These are phyloP conservation scores for Platismatia glauca DNA, from an alignment of 495 filamentous ascomycete species.

Conservation along the genomic window DNA sequence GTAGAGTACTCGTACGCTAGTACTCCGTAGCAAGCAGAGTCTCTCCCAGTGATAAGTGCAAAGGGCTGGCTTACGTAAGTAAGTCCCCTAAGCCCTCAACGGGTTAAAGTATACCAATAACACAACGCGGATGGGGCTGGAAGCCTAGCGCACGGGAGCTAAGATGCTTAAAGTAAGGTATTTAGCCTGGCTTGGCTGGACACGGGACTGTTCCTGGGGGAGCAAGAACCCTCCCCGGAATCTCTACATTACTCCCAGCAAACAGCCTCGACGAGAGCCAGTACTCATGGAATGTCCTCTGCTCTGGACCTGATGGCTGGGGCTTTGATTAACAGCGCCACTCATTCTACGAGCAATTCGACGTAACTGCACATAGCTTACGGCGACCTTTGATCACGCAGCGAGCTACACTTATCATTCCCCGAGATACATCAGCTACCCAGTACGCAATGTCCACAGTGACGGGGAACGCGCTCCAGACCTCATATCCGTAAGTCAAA, in stretches of 20 bases:
- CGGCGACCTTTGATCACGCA: not conserved
- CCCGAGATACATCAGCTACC: not conserved
- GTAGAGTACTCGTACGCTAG: no score
- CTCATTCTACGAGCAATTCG: not conserved
- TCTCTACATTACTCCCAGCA: not conserved
- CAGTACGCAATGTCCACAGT: conserved; percentile 59
- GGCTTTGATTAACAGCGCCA: not conserved
- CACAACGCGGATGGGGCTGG: no score
- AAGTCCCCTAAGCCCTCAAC: no score
- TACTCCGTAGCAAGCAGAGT: no score
- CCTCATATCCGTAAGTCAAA: conserved; percentile 50
- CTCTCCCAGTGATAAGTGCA: no score
- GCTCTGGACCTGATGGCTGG: not conserved
- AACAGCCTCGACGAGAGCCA: not conserved
- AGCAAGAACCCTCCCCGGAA: not conserved
- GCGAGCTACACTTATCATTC: not conserved
- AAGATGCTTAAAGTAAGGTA: no score
- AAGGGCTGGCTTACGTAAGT: no score
- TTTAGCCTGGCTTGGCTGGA: no score
- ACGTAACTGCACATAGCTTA: not conserved
- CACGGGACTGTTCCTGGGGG: no score
- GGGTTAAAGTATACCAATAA: no score
- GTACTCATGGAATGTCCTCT: not conserved
- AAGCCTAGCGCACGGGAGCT: no score
- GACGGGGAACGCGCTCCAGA: conserved; percentile 58